Conservation (phyloP, 805 yeast species). For the Naumovozyma baii region DNA sequence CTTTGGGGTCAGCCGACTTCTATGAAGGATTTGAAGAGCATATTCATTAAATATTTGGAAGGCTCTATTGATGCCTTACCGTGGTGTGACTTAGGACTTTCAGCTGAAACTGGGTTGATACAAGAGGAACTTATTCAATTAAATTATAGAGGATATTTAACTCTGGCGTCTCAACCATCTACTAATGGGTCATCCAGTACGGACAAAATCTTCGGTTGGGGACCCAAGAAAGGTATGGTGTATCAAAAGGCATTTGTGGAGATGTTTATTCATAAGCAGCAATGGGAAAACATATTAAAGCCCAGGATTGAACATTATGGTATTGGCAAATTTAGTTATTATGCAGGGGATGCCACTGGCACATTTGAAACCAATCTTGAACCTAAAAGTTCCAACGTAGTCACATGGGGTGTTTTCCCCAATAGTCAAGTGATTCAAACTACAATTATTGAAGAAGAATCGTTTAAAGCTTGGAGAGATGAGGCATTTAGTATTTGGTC, state of each 20-base stretch:
- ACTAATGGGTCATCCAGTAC: slow-evolving; percentile 66
- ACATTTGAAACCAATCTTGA: slow-evolving; percentile 52
- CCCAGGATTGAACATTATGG: slow-evolving; percentile 39
- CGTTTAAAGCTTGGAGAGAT: slow-evolving; percentile 92
- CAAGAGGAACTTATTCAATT: slow-evolving; percentile 82
- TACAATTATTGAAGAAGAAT: slow-evolving; percentile 83
- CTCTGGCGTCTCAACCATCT: slow-evolving; percentile 95
- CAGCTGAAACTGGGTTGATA: slow-evolving; percentile 83
- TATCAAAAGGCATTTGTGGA: slow-evolving; percentile 94
- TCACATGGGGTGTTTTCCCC: slow-evolving; percentile 98
- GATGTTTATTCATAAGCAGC: slow-evolving; percentile 62
- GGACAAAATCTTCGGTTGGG: slow-evolving; percentile 96
- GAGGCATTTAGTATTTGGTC: slow-evolving; percentile 87
- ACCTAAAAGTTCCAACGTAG: slow-evolving; percentile 56
- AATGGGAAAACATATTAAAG: slow-evolving; percentile 52
- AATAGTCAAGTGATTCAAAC: slow-evolving; percentile 83
- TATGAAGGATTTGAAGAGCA: slow-evolving; percentile 47
- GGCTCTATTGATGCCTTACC: slow-evolving; percentile 74
- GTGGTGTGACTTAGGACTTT: slow-evolving; percentile 81
- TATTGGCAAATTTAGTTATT: slow-evolving; percentile 54
- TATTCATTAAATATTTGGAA: slow-evolving; percentile 65
- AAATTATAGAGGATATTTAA: slow-evolving; percentile 66
- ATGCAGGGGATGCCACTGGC: slow-evolving; percentile 56
- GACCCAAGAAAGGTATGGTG: slow-evolving; percentile 78
- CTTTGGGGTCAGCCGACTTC: slow-evolving; percentile 75